Conservation (phyloP, 179 eudicot genomes). For the Patellifolia procumbens region DNA sequence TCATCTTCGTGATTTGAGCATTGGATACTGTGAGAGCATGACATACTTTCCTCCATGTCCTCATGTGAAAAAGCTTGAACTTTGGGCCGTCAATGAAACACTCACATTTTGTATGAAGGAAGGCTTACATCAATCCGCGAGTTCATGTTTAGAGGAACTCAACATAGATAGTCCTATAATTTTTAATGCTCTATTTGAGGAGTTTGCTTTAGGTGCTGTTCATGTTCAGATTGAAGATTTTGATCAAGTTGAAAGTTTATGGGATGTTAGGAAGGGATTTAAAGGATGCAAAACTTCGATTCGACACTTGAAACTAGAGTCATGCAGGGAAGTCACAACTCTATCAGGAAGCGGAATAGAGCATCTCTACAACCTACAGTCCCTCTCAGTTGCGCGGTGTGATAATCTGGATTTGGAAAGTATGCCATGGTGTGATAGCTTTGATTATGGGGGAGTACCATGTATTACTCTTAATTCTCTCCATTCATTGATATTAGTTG, state of each 20-base stretch:
- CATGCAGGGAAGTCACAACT: background rate
- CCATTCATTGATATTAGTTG: background rate
- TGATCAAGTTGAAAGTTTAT: background rate
- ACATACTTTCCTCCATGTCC: slow-evolving; percentile 19
- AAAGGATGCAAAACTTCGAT: background rate
- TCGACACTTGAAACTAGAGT: background rate
- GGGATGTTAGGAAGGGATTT: background rate
- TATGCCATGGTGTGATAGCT: too few species aligned
- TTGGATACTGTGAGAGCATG: background rate
- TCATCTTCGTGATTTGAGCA: background rate
- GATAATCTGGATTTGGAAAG: too few species aligned
- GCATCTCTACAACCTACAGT: background rate
- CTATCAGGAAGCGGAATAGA: background rate
- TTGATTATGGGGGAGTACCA: background rate
- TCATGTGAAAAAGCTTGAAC: background rate
- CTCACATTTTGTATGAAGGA: background rate
- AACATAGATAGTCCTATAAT: background rate
- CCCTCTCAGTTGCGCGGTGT: background rate
- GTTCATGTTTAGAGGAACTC: background rate
- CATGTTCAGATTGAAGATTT: background rate
- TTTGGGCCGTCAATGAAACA: background rate
- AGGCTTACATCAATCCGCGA: background rate
- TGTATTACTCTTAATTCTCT: background rate
- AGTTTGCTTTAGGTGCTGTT: background rate
- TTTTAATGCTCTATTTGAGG: background rate